Percentiles rank a stretch among this genome's conserved stretches.
Evolutionary conservation across 345 rosid species (phyloP).

Genomic region (Linum usitatissimum): DNA sequence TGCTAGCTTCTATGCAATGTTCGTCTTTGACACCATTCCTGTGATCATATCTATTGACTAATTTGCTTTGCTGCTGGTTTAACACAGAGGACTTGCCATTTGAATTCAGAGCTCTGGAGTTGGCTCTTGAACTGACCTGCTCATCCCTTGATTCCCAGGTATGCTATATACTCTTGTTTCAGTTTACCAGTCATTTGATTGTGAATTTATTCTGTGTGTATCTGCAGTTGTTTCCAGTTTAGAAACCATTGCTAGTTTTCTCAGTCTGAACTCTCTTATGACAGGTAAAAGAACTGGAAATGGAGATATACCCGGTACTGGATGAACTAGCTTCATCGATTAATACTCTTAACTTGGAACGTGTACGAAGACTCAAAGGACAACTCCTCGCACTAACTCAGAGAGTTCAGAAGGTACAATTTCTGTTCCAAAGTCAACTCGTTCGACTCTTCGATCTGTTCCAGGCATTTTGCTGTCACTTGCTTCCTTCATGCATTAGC

Average conservation of each 20-base stretch:
- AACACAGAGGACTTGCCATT: constrained; percentile 91
- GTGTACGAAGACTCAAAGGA: constrained; percentile 80
- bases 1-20: too few species aligned
- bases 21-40: neutral
- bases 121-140: constrained; percentile 88
- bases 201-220: neutral
- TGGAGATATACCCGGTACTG: constrained; percentile 76
- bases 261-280: constrained; percentile 9
- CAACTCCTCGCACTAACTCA: constrained; percentile 82
- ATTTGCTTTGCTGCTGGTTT: constrained; percentile 21
- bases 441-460: neutral
- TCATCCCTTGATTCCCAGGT: constrained; percentile 86
- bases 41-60: constrained; percentile 4
- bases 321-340: constrained; percentile 83
- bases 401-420: constrained; percentile 82
- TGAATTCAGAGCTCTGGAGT: constrained; percentile 84
- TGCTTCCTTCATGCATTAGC: constrained; percentile 14
- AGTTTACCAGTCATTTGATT: constrained; percentile 6
- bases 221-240: neutral
- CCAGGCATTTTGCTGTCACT: neutral
- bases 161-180: constrained; percentile 12
- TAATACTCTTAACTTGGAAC: constrained; percentile 79
- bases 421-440: neutral
- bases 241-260: neutral
- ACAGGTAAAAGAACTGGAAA: constrained; percentile 79